phyloP scores from a whole-genome alignment of 805 yeast species.

The Clavispora phyllophila region DNA sequence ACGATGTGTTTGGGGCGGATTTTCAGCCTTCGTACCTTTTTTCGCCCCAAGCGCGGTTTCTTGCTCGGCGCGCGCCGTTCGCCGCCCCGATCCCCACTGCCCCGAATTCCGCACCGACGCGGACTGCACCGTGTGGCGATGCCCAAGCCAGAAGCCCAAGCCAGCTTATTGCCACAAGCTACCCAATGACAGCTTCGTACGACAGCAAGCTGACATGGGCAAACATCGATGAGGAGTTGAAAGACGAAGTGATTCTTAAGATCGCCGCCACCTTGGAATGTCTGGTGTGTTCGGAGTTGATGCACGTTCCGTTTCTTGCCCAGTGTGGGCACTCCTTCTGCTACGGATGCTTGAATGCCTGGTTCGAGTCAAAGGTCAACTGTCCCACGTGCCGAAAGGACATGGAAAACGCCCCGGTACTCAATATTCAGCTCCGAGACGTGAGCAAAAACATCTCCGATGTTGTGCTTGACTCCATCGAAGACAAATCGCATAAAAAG shows the following conservation, averaged over 20 bases:
- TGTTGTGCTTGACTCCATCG: constrained; percentile 31
- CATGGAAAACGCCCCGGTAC: constrained; percentile 44
- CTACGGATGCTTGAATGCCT: constrained; percentile 55
- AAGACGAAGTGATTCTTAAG: constrained; percentile 16
- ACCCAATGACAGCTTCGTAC: constrained; percentile 11
- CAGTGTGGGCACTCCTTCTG: constrained; percentile 75
- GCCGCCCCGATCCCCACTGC: not conserved
- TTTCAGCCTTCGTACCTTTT: too few species aligned
- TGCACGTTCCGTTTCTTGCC: constrained; percentile 60
- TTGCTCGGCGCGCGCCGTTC: not conserved
- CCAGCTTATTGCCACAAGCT: not conserved
- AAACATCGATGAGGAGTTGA: constrained; percentile 15
- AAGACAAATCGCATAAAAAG: constrained; percentile 20
- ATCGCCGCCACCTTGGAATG: constrained; percentile 41
- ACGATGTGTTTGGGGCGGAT: not conserved
- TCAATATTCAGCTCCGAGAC: constrained; percentile 50
- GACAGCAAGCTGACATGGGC: constrained; percentile 13
- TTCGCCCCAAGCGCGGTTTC: not conserved
- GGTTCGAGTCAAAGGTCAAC: constrained; percentile 54
- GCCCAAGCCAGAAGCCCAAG: not conserved
- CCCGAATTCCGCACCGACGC: not conserved
- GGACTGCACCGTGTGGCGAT: not conserved
- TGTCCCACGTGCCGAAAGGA: constrained; percentile 65
- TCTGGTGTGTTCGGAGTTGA: constrained; percentile 63
- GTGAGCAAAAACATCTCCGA: constrained; percentile 34